phyloP scores from a whole-genome alignment of 2,329 filamentous ascomycete genomes.

The Kalmusia sp. region DNA sequence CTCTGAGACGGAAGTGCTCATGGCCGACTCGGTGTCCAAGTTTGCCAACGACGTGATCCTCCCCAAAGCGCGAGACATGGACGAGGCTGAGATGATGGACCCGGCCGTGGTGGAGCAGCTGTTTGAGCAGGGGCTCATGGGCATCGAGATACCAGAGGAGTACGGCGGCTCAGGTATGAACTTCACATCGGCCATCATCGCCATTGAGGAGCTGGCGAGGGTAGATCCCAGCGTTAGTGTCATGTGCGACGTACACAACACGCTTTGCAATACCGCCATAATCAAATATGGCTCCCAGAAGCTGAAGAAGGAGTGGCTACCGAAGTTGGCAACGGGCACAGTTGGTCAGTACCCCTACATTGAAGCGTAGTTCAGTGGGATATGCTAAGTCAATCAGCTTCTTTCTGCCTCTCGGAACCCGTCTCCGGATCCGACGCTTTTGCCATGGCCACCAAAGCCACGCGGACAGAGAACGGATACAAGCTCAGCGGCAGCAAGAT shows the following conservation, averaged over 20 bases:
- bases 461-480: conserved; percentile 83
- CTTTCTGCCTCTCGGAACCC: conserved; percentile 92
- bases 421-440: conserved; percentile 95
- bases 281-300: conserved; percentile 81
- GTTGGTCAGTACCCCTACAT: conserved; percentile 61
- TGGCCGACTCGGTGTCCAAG: conserved; percentile 88
- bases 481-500: conserved; percentile 93
- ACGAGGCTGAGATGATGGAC: conserved; percentile 96
- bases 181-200: conserved; percentile 94
- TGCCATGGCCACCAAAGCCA: conserved; percentile 88
- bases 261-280: conserved; percentile 91
- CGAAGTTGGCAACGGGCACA: conserved; percentile 86
- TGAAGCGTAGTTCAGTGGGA: neutral
- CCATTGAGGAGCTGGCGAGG: conserved; percentile 93
- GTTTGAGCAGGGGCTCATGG: conserved; percentile 98
- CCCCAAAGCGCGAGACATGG: conserved; percentile 95
- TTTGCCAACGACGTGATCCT: conserved; percentile 89
- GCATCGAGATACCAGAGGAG: conserved; percentile 95
- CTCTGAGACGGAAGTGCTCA: conserved; percentile 86
- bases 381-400: conserved; percentile 55
- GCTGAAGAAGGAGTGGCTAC: conserved; percentile 85
- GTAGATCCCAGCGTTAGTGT: conserved; percentile 96
- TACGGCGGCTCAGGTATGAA: conserved; percentile 98
- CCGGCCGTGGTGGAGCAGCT: conserved; percentile 84
- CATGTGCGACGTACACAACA: conserved; percentile 97